Percentiles rank a stretch among this genome's conserved stretches.
Conservation (phyloP, 257 asterid genomes). For the Ilex aquifolium region DNA sequence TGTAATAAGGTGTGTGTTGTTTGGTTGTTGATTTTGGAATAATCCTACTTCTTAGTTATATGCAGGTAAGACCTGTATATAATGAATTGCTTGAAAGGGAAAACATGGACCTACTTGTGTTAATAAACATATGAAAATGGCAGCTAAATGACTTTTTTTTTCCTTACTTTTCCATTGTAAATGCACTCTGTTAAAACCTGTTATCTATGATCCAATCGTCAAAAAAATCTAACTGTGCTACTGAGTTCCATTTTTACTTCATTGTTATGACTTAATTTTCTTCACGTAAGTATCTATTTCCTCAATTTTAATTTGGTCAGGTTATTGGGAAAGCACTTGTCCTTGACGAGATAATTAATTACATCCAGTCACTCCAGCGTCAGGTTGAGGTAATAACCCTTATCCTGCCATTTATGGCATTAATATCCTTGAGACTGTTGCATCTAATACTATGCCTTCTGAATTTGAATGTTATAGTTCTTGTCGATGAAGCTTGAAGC, state of each 20-base stretch:
- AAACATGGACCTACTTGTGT: neutral
- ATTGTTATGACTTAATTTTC: neutral
- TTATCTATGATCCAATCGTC: no score
- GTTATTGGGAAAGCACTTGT: slow-evolving; percentile 29
- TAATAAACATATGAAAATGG: neutral
- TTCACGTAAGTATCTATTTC: no score
- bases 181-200: no score
- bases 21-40: neutral
- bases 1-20: slow-evolving; percentile 37
- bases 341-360: slow-evolving; percentile 27
- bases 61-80: neutral
- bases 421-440: neutral
- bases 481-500: slow-evolving; percentile 98
- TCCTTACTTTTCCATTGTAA: neutral
- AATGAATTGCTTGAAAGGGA: no score
- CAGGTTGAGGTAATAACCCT: slow-evolving; percentile 20
- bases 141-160: neutral
- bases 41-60: neutral
- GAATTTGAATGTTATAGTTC: slow-evolving; percentile 39
- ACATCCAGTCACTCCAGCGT: slow-evolving; percentile 23
- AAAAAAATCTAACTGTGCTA: neutral
- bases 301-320: slow-evolving; percentile 10
- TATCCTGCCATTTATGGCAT: slow-evolving; percentile 1
- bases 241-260: neutral
- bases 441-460: slow-evolving; percentile 9